phyloP scores from a whole-genome alignment of 2,329 filamentous ascomycete genomes.

The Arthrobotrys megalospora region DNA sequence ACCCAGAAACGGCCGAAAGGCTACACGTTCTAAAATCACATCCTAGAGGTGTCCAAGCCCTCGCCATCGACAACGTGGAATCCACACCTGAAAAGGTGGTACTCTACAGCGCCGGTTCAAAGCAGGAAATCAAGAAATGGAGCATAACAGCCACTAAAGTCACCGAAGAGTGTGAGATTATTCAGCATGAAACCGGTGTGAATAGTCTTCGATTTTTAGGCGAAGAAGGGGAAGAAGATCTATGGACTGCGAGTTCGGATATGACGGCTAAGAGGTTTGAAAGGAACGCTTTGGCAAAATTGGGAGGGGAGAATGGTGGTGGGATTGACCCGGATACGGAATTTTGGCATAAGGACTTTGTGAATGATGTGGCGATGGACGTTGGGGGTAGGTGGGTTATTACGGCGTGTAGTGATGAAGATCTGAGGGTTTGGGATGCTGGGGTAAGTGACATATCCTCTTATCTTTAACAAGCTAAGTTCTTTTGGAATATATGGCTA shows the following conservation, averaged over 20 bases:
- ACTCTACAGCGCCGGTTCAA: slow-evolving; percentile 85
- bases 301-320: slow-evolving; percentile 39
- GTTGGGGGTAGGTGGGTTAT: slow-evolving; percentile 82
- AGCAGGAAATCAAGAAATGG: slow-evolving; percentile 85
- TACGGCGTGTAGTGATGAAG: slow-evolving; percentile 91
- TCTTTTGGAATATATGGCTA: slow-evolving; percentile 4
- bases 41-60: slow-evolving; percentile 82
- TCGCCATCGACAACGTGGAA: slow-evolving; percentile 80
- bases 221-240: slow-evolving; percentile 74
- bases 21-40: slow-evolving; percentile 85
- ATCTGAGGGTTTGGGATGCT: slow-evolving; percentile 89
- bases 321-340: slow-evolving; percentile 62
- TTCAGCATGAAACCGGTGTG: slow-evolving; percentile 90
- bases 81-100: slow-evolving; percentile 71
- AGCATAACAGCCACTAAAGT: slow-evolving; percentile 72
- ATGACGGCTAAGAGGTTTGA: slow-evolving; percentile 81
- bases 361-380: slow-evolving; percentile 82
- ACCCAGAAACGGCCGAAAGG: slow-evolving; percentile 77
- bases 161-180: slow-evolving; percentile 71
- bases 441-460: slow-evolving; percentile 67
- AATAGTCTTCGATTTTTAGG: slow-evolving; percentile 83
- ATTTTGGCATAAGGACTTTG: slow-evolving; percentile 88
- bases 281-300: slow-evolving; percentile 30
- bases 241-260: slow-evolving; percentile 95
- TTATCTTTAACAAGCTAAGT: neutral